These are phyloP conservation scores for Funneliformis caledonium DNA, from an alignment of 371 early-diverging fungal species.

Conservation along the genomic window DNA sequence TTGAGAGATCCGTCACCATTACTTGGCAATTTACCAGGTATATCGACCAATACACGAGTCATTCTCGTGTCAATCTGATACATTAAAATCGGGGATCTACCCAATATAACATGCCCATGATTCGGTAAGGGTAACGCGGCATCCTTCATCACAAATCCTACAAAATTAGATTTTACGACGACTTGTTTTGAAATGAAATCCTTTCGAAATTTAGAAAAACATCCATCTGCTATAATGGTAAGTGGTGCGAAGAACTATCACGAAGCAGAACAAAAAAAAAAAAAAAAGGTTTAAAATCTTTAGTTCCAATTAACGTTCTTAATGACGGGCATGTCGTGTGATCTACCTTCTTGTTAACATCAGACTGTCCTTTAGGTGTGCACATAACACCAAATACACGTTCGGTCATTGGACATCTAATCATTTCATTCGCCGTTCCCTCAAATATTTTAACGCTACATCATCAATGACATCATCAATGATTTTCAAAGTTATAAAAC, in stretches of 20 bases:
- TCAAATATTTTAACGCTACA: constrained; percentile 74
- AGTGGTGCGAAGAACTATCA: constrained; percentile 63
- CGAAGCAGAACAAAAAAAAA: background rate
- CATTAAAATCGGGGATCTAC: constrained; percentile 87
- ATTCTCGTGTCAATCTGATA: constrained; percentile 84
- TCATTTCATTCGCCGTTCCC: constrained; percentile 67
- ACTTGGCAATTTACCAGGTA: constrained; percentile 87
- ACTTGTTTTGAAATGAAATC: constrained; percentile 62
- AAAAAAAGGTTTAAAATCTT: background rate
- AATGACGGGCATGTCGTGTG: background rate
- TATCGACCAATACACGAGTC: constrained; percentile 90
- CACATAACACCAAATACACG: constrained; percentile 59
- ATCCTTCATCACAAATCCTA: constrained; percentile 73
- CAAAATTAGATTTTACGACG: constrained; percentile 74
- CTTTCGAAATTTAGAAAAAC: constrained; percentile 93
- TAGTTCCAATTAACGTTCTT: background rate
- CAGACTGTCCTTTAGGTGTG: constrained; percentile 30
- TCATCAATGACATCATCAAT: background rate
- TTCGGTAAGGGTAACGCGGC: constrained; percentile 79
- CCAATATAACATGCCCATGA: constrained; percentile 91
- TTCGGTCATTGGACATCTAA: constrained; percentile 53
- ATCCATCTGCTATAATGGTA: constrained; percentile 89
- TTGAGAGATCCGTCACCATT: constrained; percentile 58
- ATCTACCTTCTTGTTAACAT: constrained; percentile 28
- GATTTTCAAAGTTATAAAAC: background rate